Evolutionary conservation across 371 early-diverging fungal genomes (phyloP).

Genomic region (Smittium culicis): DNA sequence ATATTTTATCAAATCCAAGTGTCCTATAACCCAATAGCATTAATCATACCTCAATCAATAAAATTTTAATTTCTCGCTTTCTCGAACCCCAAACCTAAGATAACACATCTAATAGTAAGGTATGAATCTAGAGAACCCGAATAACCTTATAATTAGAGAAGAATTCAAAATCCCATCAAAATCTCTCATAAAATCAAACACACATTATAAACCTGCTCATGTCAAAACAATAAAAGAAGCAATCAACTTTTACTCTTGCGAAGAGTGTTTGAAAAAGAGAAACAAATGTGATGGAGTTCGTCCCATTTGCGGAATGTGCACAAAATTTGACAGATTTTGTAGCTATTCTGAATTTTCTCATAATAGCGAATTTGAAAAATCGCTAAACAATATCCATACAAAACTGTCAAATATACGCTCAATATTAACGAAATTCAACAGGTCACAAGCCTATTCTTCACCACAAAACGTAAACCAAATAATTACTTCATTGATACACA

Average conservation of each 20-base stretch:
- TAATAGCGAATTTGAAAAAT: neutral
- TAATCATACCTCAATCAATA: too few relatives aligned
- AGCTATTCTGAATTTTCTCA: neutral
- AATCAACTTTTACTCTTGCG: neutral
- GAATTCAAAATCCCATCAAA: too few relatives aligned
- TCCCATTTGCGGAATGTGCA: neutral
- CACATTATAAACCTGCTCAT: too few relatives aligned
- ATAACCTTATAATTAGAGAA: too few relatives aligned
- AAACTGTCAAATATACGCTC: neutral
- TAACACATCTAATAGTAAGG: too few relatives aligned
- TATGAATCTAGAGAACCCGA: too few relatives aligned
- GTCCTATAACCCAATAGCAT: too few relatives aligned
- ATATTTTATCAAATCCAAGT: too few relatives aligned
- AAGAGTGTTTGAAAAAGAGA: neutral
- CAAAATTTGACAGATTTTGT: neutral
- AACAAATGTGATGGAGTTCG: constrained; percentile 3
- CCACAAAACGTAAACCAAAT: neutral
- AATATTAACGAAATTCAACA: neutral
- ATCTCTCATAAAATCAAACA: too few relatives aligned
- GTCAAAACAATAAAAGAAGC: too few relatives aligned
- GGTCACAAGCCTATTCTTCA: neutral
- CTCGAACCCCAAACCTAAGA: too few relatives aligned
- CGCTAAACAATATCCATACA: neutral
- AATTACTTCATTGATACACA: neutral
- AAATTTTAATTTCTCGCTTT: too few relatives aligned